A percentile compares a stretch with the other conserved stretches of the same genome.
phyloP scores from a whole-genome alignment of 2,329 filamentous ascomycete species.

The Colletotrichum zoysiae region DNA sequence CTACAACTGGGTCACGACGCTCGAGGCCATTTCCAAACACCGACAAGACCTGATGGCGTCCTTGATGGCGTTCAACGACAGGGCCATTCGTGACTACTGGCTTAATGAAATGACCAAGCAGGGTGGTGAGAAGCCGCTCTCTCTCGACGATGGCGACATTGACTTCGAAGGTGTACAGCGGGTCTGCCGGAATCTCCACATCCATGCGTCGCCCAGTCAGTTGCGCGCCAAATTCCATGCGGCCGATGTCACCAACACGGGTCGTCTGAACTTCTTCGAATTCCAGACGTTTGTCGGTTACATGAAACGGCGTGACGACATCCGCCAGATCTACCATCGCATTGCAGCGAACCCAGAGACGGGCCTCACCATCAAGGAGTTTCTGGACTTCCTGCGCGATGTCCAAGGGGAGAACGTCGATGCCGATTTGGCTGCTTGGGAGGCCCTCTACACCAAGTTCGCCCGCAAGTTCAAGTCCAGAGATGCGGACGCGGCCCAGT shows the following conservation, averaged over 20 bases:
- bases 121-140: constrained; percentile 59
- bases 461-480: constrained; percentile 69
- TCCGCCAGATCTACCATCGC: constrained; percentile 78
- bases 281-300: constrained; percentile 87
- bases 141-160: constrained; percentile 75
- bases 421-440: constrained; percentile 74
- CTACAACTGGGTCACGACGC: constrained; percentile 83
- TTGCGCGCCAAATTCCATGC: constrained; percentile 80
- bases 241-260: constrained; percentile 74
- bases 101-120: constrained; percentile 82
- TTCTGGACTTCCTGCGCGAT: constrained; percentile 79
- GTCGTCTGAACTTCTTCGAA: constrained; percentile 80
- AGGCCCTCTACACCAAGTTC: constrained; percentile 77
- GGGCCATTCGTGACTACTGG: constrained; percentile 88
- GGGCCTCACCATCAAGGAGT: constrained; percentile 79
- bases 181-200: constrained; percentile 90
- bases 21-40: constrained; percentile 87
- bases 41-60: constrained; percentile 92
- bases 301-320: constrained; percentile 86
- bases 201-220: constrained; percentile 84
- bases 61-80: constrained; percentile 85
- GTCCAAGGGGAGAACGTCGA: constrained; percentile 83
- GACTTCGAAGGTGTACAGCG: constrained; percentile 83
- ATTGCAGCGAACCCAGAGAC: constrained; percentile 69
- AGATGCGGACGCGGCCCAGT: constrained; percentile 55